Evolutionary conservation across 371 early-diverging fungal species (phyloP), one percentile per base, ranked within the genome.

Genomic region (Mucor saturninus): DNA sequence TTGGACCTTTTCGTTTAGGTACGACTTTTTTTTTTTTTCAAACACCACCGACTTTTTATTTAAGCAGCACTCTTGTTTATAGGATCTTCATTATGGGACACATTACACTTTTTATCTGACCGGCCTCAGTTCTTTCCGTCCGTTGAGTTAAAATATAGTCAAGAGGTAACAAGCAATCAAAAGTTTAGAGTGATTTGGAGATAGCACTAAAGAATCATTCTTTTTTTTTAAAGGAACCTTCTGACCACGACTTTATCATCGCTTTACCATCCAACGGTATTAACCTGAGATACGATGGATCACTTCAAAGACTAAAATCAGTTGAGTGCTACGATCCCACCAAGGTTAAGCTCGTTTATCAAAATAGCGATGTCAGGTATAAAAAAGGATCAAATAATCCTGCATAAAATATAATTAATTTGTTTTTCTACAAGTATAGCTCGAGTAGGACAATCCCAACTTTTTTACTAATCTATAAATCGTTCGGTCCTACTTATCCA

Each of bases 401-500:
- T 52, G 26, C 11, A 45, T 48, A 15, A 54, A 21, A 21, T 21
- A 21, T 21, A 21, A 21, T 8, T 21, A 48, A 48, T 21, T 21
- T 15, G 7, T 48, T 28, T 15, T 55, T 39, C 21, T 21, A 21
- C 21, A 21, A 21, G 21, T 21, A 28, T 60, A 83, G 89, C 62
- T 89, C 91, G 1, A 74, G 75, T 59, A 85, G 84, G 52, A 77
- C 83, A 2, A 74, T 87, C 1, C 88, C 91, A 5, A 93, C 91
- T 0, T 90, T 86, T 65, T 60, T 87, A 35, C 64, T 84, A 5
- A 85, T 89, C 9, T 87, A 90, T 77, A 85, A 86, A 53, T 68
- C 87, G 10, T 89, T 93, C 76, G 93, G 93, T 29, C 88, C 88
- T 10, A 88, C 87, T 1, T 85, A 82, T 71, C 89, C 86, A 31